These are phyloP conservation scores for Cytospora piceicola DNA, from an alignment of 2,329 filamentous ascomycete species.

Conservation along the genomic window DNA sequence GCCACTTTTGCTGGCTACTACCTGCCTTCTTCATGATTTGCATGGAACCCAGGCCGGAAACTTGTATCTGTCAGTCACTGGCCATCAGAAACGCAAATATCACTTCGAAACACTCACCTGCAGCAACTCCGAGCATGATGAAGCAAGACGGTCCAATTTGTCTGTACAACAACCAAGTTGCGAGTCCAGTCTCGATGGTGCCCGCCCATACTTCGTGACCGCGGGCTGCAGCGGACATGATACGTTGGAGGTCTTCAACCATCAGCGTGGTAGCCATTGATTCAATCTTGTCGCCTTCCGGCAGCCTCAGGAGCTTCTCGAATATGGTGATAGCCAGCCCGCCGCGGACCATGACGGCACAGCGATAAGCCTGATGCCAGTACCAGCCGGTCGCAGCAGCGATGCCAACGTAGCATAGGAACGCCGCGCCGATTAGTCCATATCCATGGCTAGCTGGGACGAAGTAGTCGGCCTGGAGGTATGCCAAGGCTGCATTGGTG, in stretches of 20 bases:
- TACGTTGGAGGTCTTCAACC: conserved; percentile 30
- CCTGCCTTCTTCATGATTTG: conserved; percentile 6
- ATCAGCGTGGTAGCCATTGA: conserved; percentile 31
- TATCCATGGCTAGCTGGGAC: conserved; percentile 30
- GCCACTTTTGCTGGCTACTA: conserved; percentile 27
- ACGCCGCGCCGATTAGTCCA: conserved; percentile 32
- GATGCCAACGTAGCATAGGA: conserved; percentile 33
- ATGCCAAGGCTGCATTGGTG: conserved; percentile 30
- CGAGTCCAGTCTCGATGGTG: conserved; percentile 30
- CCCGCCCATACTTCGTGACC: conserved; percentile 31
- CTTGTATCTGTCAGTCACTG: background rate
- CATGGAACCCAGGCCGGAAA: conserved; percentile 4
- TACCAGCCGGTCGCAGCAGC: conserved; percentile 33
- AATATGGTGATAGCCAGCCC: conserved; percentile 29
- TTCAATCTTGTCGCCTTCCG: conserved; percentile 27
- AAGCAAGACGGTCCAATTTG: conserved; percentile 32
- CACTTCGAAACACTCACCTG: conserved; percentile 13
- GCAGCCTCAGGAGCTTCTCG: conserved; percentile 31
- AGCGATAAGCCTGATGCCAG: conserved; percentile 28
- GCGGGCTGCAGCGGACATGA: conserved; percentile 27
- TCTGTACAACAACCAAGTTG: conserved; percentile 31
- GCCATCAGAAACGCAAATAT: background rate
- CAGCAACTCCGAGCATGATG: conserved; percentile 27
- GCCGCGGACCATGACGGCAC: conserved; percentile 26
- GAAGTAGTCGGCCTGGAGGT: conserved; percentile 22